These are phyloP conservation scores for Corymbia maculata DNA, from an alignment of 345 rosid species.

Conservation along the genomic window DNA sequence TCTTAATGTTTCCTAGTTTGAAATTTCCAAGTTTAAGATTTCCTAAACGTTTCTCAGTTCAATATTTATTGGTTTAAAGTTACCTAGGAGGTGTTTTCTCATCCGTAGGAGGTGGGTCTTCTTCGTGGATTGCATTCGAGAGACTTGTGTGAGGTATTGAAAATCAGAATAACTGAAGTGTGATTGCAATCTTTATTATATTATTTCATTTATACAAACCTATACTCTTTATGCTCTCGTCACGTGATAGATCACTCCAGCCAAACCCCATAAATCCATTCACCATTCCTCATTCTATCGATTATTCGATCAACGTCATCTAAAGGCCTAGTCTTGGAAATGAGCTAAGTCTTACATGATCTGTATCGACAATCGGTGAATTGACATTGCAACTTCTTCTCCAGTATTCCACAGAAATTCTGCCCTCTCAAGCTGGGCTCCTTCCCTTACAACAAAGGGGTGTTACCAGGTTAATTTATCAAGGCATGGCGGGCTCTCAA, in stretches of 20 bases:
- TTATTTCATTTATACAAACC: not conserved
- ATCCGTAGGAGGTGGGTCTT: not conserved
- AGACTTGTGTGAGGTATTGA: not conserved
- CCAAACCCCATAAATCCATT: fast-evolving
- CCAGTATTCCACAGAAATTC: not conserved
- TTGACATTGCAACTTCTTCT: not conserved
- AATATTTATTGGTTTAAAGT: not conserved
- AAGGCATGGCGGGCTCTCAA: not conserved
- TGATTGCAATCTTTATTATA: not conserved
- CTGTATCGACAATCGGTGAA: not conserved
- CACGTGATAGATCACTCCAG: not conserved
- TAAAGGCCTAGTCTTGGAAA: not conserved
- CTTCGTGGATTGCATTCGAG: not conserved
- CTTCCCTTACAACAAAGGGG: not conserved
- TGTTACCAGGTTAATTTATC: not conserved
- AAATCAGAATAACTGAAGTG: not conserved
- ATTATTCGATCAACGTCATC: not conserved
- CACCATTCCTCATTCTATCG: fast-evolving
- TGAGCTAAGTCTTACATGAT: not conserved
- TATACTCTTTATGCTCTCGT: not conserved
- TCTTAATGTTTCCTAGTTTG: not conserved
- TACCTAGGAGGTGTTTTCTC: not conserved
- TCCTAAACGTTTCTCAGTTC: not conserved
- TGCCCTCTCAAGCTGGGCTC: not conserved
- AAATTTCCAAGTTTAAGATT: not conserved